Percentiles rank a stretch among this genome's conserved stretches.
Evolutionary conservation across 192 early-diverging fungal species (phyloP).

Genomic region (Umbelopsis isabellina): DNA sequence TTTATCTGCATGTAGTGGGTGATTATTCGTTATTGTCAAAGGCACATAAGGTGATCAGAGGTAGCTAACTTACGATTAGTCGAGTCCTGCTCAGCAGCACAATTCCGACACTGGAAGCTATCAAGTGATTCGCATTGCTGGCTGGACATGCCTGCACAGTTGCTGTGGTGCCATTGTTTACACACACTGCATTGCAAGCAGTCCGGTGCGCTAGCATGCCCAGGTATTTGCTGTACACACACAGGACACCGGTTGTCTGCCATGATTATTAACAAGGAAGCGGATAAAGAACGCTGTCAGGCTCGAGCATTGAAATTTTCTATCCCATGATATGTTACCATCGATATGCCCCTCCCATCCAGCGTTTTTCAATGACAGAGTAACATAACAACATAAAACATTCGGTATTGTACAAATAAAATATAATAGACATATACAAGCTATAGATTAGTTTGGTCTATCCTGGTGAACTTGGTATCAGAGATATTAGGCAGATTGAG

Average conservation of each 20-base stretch:
- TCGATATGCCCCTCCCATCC: too few relatives aligned
- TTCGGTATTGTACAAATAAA: neutral
- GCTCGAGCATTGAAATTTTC: too few relatives aligned
- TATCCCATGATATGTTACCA: too few relatives aligned
- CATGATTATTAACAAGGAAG: neutral
- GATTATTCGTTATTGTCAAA: slow-evolving; percentile 1
- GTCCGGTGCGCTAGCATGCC: neutral
- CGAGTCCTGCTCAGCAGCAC: slow-evolving; percentile 57
- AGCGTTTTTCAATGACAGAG: too few relatives aligned
- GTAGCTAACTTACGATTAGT: slow-evolving; percentile 47
- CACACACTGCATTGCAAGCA: slow-evolving; percentile 75
- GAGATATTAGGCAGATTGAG: neutral
- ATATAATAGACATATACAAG: neutral
- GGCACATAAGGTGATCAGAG: neutral
- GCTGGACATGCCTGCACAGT: slow-evolving; percentile 59
- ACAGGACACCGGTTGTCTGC: neutral
- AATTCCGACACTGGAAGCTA: slow-evolving; percentile 64
- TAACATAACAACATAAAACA: too few relatives aligned
- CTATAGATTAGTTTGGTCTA: neutral
- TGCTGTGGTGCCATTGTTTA: slow-evolving; percentile 67
- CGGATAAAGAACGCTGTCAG: neutral
- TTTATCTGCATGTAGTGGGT: slow-evolving; percentile 33
- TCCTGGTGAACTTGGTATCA: neutral
- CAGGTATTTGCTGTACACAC: neutral
- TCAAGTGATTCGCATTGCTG: slow-evolving; percentile 65